phyloP scores from a whole-genome alignment of 2,329 filamentous ascomycete genomes.

The Sporothrix protearum region DNA sequence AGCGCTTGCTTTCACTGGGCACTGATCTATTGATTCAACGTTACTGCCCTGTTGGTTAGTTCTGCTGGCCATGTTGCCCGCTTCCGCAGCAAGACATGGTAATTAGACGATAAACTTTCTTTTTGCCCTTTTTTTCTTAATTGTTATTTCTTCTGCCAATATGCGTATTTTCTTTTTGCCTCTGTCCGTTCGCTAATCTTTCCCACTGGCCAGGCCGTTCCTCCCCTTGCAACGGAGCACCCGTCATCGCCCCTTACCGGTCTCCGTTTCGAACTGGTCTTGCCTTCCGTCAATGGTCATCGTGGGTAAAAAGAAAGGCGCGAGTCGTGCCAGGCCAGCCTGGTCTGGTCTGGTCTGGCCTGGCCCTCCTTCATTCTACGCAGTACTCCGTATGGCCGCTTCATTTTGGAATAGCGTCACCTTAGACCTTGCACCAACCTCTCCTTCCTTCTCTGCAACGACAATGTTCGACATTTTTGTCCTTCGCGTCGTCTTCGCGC shows the following conservation, averaged over 20 bases:
- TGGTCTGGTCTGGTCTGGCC: neutral
- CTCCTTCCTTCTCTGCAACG: neutral
- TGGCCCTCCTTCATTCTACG: neutral
- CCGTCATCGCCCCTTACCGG: neutral
- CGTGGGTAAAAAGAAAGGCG: neutral
- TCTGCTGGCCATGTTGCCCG: neutral
- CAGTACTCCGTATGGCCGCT: no score
- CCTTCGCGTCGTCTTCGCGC: neutral
- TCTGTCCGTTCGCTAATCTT: neutral
- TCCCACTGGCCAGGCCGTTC: neutral
- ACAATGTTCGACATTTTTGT: neutral
- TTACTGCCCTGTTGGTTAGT: neutral
- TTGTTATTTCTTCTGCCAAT: neutral
- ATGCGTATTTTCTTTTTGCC: neutral
- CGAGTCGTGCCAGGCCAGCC: slow-evolving; percentile 3
- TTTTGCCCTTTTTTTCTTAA: neutral
- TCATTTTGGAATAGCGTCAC: neutral
- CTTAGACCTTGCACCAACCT: slow-evolving; percentile 4
- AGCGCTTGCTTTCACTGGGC: neutral
- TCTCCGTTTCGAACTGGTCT: neutral
- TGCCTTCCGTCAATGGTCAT: neutral
- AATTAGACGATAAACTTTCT: neutral
- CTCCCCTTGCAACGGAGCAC: neutral
- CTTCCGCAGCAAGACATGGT: slow-evolving; percentile 13
- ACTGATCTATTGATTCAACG: neutral